These are phyloP conservation scores for Rhizopogon vesiculosus DNA, from an alignment of 768 basidiomycete species.

Conservation along the genomic window DNA sequence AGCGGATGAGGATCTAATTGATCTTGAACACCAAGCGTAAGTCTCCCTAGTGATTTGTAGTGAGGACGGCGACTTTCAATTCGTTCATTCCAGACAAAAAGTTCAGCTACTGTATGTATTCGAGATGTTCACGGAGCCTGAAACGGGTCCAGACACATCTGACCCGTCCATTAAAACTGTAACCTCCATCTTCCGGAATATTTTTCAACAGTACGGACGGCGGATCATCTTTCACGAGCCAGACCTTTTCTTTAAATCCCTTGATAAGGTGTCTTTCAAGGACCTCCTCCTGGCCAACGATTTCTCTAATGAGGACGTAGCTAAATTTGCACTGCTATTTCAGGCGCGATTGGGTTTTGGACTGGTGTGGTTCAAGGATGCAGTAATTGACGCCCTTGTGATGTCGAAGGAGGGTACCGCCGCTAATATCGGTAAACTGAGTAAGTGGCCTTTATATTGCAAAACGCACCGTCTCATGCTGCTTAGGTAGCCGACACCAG, in stretches of 20 bases:
- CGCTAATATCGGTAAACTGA: slow-evolving; percentile 6
- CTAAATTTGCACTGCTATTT: slow-evolving; percentile 7
- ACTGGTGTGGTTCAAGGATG: slow-evolving; percentile 23
- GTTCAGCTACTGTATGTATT: background rate
- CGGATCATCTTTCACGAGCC: slow-evolving; percentile 27
- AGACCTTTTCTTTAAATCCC: slow-evolving; percentile 21
- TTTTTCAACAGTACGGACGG: slow-evolving; percentile 20
- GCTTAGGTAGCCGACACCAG: slow-evolving; percentile 13
- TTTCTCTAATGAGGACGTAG: slow-evolving; percentile 20
- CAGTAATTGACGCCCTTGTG: slow-evolving; percentile 18
- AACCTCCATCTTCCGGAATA: background rate
- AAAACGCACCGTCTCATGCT: background rate
- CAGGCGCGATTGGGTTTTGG: slow-evolving; percentile 7
- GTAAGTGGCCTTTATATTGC: background rate
- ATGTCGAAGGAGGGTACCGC: slow-evolving; percentile 6
- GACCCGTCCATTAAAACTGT: background rate
- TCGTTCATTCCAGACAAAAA: slow-evolving; percentile 3
- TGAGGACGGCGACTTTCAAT: background rate
- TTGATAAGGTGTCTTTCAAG: slow-evolving; percentile 26
- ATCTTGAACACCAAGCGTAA: slow-evolving; percentile 8
- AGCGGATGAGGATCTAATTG: slow-evolving; percentile 16
- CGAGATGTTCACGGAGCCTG: background rate
- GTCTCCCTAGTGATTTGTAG: background rate
- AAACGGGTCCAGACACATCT: background rate
- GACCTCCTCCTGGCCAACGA: slow-evolving; percentile 29